phyloP scores from a whole-genome alignment of 306 rosid species.

The Citrullus mucosospermus region DNA sequence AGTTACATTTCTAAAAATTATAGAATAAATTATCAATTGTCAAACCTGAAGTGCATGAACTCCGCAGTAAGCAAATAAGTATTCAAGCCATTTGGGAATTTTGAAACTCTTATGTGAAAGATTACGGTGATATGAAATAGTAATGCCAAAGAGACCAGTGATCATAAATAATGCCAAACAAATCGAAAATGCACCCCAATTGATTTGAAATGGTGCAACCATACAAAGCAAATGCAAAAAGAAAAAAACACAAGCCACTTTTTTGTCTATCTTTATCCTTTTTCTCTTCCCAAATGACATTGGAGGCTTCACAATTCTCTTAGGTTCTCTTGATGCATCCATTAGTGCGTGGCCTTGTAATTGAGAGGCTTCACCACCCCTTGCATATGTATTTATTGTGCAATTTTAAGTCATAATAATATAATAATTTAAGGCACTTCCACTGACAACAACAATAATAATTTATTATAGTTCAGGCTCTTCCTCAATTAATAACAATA shows the following conservation, averaged over 20 bases:
- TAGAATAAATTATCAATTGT: not conserved
- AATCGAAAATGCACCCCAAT: constrained; percentile 40
- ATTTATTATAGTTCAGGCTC: too few relatives aligned
- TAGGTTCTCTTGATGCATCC: not conserved
- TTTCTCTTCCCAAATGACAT: not conserved
- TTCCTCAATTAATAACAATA: too few relatives aligned
- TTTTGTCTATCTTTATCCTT: constrained; percentile 21
- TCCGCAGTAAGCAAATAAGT: constrained; percentile 67
- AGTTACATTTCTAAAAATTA: not conserved
- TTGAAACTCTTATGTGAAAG: constrained; percentile 76
- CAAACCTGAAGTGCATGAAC: constrained; percentile 35
- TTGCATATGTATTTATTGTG: too few relatives aligned
- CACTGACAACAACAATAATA: too few relatives aligned
- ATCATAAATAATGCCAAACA: constrained; percentile 41
- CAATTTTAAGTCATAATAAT: too few relatives aligned
- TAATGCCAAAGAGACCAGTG: constrained; percentile 66
- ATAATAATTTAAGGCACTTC: too few relatives aligned
- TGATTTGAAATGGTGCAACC: constrained; percentile 61
- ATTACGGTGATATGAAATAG: constrained; percentile 64
- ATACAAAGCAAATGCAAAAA: constrained; percentile 45
- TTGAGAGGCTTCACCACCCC: too few relatives aligned
- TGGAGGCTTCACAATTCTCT: not conserved
- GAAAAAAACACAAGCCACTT: constrained; percentile 35
- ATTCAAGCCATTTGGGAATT: constrained; percentile 79
- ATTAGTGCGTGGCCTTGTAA: not conserved